Base-by-base conservation (phyloP, 2,329 filamentous ascomycete species). In the Exophiala lecanii-corni region DNA sequence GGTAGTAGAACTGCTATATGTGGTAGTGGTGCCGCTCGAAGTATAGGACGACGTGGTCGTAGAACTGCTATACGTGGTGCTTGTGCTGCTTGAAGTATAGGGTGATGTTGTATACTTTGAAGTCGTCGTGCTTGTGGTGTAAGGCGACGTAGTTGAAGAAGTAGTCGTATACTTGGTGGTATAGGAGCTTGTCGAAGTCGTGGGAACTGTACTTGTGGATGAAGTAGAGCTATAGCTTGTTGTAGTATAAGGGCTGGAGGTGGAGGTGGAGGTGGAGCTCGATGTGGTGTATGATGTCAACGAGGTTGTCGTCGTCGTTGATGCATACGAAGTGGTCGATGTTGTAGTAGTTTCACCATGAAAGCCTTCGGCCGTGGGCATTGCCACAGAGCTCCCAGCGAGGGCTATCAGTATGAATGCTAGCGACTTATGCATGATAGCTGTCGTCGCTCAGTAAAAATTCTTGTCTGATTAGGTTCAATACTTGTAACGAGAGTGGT, bases 341-440 rank as follows among this genome's bases (percentile, higher is more conserved):
- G 45, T 28, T 15, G 46, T 41, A 10, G 43, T 41, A 18, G 34
- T 50, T 21, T 31, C 32, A 13, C 43, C 46, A 9, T 33, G 2
- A n/a, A 35, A 47, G 4, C 36, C 43, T 34, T 54, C 44, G 9
- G 35, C 21, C 18, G 51, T 45, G 13, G 55, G 53, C 9, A 51
- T 44, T 23, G 55, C 56, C 25, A 55, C 19, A 36, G 56, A 43
- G 39, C 47, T 48, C 37, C 55, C 51, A 13, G 47, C 45, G 17
- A 58, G 50, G 44, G 55, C 49, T 9, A 47, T 45, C 16, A 57
- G 26, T 17, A 54, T 18, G 21, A 56, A 45, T 18, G 41, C 31
- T n/a, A 47, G 35, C 15, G 47, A 47, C 35, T 41, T 25, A 34
- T 31, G 50, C 45, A 51, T 53, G 12, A n/a, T 20, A 21, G 9